Evolutionary conservation across 2,329 filamentous ascomycete genomes (phyloP).

Genomic region (Alternaria solani): DNA sequence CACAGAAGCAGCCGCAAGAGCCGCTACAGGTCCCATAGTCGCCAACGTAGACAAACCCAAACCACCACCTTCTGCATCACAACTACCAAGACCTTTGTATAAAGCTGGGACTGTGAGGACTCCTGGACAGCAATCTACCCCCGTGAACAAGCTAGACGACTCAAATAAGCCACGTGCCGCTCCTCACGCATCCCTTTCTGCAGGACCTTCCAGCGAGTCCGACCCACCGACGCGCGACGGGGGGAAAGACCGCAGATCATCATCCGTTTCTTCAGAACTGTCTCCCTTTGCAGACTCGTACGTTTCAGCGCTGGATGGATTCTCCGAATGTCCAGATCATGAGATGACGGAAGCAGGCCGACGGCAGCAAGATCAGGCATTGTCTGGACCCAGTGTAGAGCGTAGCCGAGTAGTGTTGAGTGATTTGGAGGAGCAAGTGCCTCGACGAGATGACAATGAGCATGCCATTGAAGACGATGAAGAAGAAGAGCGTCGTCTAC

Average conservation of each 20-base stretch:
- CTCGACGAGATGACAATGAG: background rate
- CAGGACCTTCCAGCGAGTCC: too few species aligned
- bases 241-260: background rate
- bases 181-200: too few species aligned
- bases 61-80: background rate
- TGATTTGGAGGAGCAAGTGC: background rate
- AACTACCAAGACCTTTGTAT: too few species aligned
- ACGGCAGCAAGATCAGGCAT: too few species aligned
- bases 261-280: background rate
- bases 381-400: background rate
- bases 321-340: background rate
- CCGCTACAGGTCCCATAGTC: background rate
- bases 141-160: background rate
- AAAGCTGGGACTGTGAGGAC: background rate
- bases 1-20: background rate
- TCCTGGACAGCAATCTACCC: background rate
- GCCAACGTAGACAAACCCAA: background rate
- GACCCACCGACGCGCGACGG: fast-evolving
- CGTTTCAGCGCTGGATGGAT: background rate
- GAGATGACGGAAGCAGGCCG: too few species aligned
- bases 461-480: background rate
- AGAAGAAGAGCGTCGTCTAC: background rate
- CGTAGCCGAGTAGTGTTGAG: background rate
- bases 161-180: background rate
- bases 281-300: background rate